These are phyloP conservation scores for Pseudogymnoascus sp. DNA, from an alignment of 2,329 filamentous ascomycete genomes.

Conservation along the genomic window DNA sequence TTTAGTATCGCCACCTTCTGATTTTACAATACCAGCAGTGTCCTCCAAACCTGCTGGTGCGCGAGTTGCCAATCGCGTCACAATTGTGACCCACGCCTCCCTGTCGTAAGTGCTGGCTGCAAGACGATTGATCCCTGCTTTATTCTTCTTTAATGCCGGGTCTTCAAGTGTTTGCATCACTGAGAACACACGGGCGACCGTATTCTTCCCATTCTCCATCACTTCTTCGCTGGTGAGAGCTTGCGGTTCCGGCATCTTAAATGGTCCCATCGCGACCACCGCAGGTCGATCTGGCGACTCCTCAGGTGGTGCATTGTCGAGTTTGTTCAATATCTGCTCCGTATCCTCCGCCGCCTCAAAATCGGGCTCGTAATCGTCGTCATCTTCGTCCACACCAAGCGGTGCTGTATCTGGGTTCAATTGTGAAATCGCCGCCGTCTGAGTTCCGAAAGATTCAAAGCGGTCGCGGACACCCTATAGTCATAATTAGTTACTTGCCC, in stretches of 20 bases:
- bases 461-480: conserved; percentile 44
- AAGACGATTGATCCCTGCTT: conserved; percentile 71
- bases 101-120: conserved; percentile 77
- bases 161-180: conserved; percentile 69
- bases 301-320: conserved; percentile 59
- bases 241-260: conserved; percentile 70
- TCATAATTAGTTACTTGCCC: conserved; percentile 15
- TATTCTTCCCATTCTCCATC: conserved; percentile 63
- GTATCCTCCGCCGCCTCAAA: conserved; percentile 68
- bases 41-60: conserved; percentile 63
- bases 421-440: conserved; percentile 17
- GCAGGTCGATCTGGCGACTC: conserved; percentile 33
- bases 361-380: conserved; percentile 90
- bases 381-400: conserved; percentile 64
- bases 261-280: conserved; percentile 53
- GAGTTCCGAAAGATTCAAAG: conserved; percentile 26
- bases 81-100: conserved; percentile 84
- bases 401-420: conserved; percentile 52
- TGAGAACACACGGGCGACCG: conserved; percentile 67
- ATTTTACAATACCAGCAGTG: conserved; percentile 39
- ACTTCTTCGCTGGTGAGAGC: conserved; percentile 63
- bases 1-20: conserved; percentile 38
- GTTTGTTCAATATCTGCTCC: conserved; percentile 69
- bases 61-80: conserved; percentile 77
- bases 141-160: conserved; percentile 48